These are phyloP conservation scores for Ophiostoma triangulosporum DNA, from an alignment of 2,329 filamentous ascomycete species.

Conservation along the genomic window DNA sequence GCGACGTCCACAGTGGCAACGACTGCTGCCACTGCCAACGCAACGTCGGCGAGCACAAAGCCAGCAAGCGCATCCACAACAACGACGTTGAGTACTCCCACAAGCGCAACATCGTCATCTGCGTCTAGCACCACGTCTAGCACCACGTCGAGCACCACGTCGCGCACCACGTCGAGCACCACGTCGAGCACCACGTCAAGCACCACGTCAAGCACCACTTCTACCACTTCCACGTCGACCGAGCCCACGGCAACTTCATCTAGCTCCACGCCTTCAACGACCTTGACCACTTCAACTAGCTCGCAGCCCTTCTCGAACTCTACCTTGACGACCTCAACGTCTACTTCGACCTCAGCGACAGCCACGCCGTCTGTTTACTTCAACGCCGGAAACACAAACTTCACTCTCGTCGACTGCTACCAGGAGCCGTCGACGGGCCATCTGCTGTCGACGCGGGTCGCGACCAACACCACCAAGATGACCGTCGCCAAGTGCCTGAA, in stretches of 20 bases:
- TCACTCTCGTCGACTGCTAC: slow-evolving; percentile 14
- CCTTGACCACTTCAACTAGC: background rate
- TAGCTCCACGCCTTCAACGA: background rate
- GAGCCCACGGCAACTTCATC: background rate
- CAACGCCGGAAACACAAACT: slow-evolving; percentile 12
- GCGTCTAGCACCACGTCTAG: too few species aligned
- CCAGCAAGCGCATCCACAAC: too few species aligned
- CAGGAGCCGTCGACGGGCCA: slow-evolving; percentile 13
- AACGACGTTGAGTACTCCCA: too few species aligned
- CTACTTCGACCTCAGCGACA: background rate
- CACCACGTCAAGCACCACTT: background rate
- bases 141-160: too few species aligned
- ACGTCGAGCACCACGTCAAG: too few species aligned
- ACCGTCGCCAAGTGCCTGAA: slow-evolving; percentile 20
- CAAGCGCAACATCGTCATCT: too few species aligned
- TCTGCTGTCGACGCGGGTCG: slow-evolving; percentile 8
- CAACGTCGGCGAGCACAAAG: background rate
- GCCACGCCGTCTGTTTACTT: background rate
- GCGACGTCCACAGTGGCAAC: background rate
- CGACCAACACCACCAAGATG: slow-evolving; percentile 15
- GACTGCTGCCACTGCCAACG: background rate
- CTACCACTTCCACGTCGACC: background rate
- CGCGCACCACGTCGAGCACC: too few species aligned
- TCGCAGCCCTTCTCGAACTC: background rate
- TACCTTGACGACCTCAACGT: background rate